Percentiles rank a stretch among this genome's conserved stretches.
Evolutionary conservation across 1,139 yeast genomes (phyloP).

Genomic region (Kurtzmaniella quercitrusa): DNA sequence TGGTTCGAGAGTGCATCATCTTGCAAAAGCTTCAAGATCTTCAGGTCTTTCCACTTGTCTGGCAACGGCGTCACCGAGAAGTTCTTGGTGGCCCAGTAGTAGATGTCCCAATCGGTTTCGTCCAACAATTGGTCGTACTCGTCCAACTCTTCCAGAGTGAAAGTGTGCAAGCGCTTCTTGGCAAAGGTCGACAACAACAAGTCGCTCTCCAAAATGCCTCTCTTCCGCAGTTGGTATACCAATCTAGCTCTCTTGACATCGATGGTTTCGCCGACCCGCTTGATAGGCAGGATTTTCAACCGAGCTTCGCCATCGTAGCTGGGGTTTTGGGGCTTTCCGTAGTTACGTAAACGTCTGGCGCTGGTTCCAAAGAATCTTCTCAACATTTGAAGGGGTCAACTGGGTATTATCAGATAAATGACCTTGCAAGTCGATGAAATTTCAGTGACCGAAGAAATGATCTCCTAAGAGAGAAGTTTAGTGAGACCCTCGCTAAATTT

Average conservation of each 20-base stretch:
- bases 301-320: constrained; percentile 28
- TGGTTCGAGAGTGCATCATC: constrained; percentile 71
- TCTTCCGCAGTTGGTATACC: constrained; percentile 85
- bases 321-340: constrained; percentile 46
- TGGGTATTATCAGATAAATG: too few relatives aligned
- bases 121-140: constrained; percentile 86
- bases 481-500: too few relatives aligned
- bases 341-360: constrained; percentile 21
- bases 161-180: constrained; percentile 55
- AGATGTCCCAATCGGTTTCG: constrained; percentile 97
- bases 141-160: constrained; percentile 65
- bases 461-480: too few relatives aligned
- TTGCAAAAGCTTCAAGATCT: constrained; percentile 62
- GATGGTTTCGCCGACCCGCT: constrained; percentile 68
- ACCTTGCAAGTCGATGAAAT: too few relatives aligned
- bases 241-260: constrained; percentile 81
- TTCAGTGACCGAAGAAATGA: too few relatives aligned
- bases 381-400: neutral
- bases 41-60: constrained; percentile 71
- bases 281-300: constrained; percentile 69
- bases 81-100: constrained; percentile 93
- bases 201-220: constrained; percentile 95
- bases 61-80: constrained; percentile 81
- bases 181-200: constrained; percentile 82
- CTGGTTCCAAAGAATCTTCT: constrained; percentile 11